phyloP scores from a whole-genome alignment of 2,329 filamentous ascomycete species.

The Parasarocladium wereldwijsianum region DNA sequence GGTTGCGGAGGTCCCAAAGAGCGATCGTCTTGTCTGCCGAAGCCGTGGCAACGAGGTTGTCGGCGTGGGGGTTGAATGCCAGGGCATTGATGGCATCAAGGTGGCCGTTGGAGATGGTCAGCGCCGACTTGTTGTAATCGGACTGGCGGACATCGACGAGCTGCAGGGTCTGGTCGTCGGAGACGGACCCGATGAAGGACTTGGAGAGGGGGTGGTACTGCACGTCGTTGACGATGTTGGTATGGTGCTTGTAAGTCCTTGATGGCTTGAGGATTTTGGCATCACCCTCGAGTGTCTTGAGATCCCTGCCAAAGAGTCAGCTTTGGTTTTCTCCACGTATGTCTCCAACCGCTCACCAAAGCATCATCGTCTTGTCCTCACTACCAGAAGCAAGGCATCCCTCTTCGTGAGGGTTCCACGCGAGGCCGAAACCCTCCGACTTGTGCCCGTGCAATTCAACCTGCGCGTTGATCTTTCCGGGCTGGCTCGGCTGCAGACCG shows the following conservation, averaged over 20 bases:
- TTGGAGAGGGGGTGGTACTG: slow-evolving; percentile 83
- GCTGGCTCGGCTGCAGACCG: slow-evolving; percentile 50
- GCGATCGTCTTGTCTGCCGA: slow-evolving; percentile 92
- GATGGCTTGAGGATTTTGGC: slow-evolving; percentile 57
- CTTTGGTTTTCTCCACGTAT: neutral
- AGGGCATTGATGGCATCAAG: slow-evolving; percentile 91
- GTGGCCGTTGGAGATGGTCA: slow-evolving; percentile 61
- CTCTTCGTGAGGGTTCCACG: slow-evolving; percentile 75
- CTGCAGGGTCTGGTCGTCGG: slow-evolving; percentile 86
- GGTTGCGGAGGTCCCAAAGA: slow-evolving; percentile 86
- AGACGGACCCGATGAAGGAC: slow-evolving; percentile 80
- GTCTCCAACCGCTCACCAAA: slow-evolving; percentile 49
- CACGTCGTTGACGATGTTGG: slow-evolving; percentile 88
- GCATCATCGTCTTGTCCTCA: slow-evolving; percentile 78
- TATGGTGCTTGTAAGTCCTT: slow-evolving; percentile 74
- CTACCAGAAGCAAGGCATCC: slow-evolving; percentile 81
- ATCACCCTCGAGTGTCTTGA: slow-evolving; percentile 57
- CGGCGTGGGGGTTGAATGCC: slow-evolving; percentile 84
- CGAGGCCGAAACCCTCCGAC: slow-evolving; percentile 79
- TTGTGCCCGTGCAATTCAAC: slow-evolving; percentile 75
- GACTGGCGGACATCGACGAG: slow-evolving; percentile 72
- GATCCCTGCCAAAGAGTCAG: slow-evolving; percentile 43
- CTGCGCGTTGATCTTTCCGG: slow-evolving; percentile 60
- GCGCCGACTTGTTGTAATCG: slow-evolving; percentile 50
- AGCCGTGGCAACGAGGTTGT: slow-evolving; percentile 79